Percentiles rank a stretch among this genome's conserved stretches.
These are phyloP conservation scores for Lentithecium fluviatile DNA, from an alignment of 495 filamentous ascomycete species.

Conservation along the genomic window DNA sequence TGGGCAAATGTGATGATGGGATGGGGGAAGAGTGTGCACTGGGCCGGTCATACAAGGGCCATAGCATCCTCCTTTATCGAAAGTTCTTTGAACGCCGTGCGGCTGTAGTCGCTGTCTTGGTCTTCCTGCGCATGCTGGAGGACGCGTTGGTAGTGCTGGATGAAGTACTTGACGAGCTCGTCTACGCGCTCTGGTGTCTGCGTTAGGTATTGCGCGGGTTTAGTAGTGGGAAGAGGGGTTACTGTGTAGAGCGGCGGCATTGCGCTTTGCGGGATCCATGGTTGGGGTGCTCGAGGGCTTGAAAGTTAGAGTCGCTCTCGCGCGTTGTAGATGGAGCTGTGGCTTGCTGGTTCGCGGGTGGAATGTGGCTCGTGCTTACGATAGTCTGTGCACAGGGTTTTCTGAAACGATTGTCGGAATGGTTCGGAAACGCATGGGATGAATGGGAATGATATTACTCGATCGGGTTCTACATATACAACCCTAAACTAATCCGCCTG, in stretches of 20 bases:
- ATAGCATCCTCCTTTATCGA: constrained; percentile 65
- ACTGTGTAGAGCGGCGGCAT: constrained; percentile 21
- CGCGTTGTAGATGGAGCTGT: too few species aligned
- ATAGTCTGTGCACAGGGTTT: too few species aligned
- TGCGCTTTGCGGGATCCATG: constrained; percentile 30
- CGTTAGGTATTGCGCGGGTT: background rate
- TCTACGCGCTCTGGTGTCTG: constrained; percentile 34
- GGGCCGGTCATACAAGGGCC: constrained; percentile 51
- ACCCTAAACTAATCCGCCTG: too few species aligned
- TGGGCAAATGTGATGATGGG: background rate
- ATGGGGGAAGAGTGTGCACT: background rate
- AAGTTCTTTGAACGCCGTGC: constrained; percentile 59
- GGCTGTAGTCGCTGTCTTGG: constrained; percentile 14
- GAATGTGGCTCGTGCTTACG: too few species aligned
- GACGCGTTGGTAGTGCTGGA: constrained; percentile 63
- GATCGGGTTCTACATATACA: too few species aligned
- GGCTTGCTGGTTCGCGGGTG: background rate
- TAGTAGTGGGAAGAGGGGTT: background rate
- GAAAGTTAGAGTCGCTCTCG: background rate
- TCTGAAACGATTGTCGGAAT: too few species aligned
- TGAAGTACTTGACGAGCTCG: constrained; percentile 43
- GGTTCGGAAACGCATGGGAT: too few species aligned
- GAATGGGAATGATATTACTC: too few species aligned
- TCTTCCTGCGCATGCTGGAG: constrained; percentile 51
- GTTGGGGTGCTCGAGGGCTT: background rate